These are phyloP conservation scores for Camelina neglecta DNA, from an alignment of 345 rosid genomes.

Conservation along the genomic window DNA sequence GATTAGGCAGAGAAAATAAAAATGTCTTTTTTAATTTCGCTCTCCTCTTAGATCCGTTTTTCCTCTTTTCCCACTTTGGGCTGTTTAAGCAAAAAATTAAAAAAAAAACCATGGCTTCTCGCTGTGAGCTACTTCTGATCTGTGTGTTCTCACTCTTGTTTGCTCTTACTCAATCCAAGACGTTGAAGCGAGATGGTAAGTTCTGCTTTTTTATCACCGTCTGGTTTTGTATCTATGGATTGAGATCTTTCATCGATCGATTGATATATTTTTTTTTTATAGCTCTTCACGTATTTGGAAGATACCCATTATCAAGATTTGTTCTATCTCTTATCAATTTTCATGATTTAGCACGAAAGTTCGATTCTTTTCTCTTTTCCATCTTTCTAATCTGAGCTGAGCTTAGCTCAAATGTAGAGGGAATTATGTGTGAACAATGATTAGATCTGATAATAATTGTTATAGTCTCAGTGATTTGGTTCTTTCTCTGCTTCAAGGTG, in stretches of 20 bases:
- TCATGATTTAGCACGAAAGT: conserved; percentile 5
- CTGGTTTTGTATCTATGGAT: conserved; percentile 17
- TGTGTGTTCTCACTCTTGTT: conserved; percentile 25
- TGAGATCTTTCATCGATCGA: conserved; percentile 4
- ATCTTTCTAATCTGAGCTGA: conserved; percentile 21
- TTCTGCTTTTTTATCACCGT: conserved; percentile 2
- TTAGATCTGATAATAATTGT: conserved; percentile 30
- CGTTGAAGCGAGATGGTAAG: conserved; percentile 48
- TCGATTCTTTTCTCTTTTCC: not conserved
- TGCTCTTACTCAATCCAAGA: conserved; percentile 39
- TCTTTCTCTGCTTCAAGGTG: not conserved
- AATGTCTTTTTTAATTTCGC: conserved; percentile 17
- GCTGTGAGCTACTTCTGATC: conserved; percentile 42
- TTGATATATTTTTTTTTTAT: not conserved
- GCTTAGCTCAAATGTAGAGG: conserved; percentile 14
- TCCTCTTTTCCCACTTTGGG: not conserved
- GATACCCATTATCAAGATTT: conserved; percentile 23
- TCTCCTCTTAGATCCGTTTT: conserved; percentile 32
- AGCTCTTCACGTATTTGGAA: conserved; percentile 12
- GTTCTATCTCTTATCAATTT: not conserved
- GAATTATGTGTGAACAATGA: conserved; percentile 13
- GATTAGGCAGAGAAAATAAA: not conserved
- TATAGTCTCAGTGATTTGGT: not conserved
- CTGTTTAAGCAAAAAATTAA: conserved; percentile 13
- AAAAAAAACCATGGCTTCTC: conserved; percentile 35